Evolutionary conservation across 805 yeast genomes (phyloP).

Genomic region (Teunomyces aglyptinius): DNA sequence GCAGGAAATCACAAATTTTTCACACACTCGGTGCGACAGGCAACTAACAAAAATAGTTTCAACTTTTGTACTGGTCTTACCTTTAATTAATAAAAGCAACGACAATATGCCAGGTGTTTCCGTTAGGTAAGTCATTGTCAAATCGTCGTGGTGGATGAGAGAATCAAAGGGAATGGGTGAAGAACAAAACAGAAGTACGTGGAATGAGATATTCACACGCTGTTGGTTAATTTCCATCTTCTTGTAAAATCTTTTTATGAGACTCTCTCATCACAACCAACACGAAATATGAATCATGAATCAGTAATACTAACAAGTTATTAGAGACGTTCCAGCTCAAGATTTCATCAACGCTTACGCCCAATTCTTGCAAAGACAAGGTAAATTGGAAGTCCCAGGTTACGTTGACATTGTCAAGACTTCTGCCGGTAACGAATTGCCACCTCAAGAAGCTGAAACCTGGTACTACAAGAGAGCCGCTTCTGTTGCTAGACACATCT

Average conservation of each 20-base stretch:
- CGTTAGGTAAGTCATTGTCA: constrained; percentile 75
- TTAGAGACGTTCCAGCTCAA: constrained; percentile 99
- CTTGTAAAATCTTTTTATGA: not conserved
- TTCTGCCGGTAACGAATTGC: constrained; percentile 97
- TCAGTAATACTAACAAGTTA: constrained; percentile 32
- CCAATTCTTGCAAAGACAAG: constrained; percentile 99
- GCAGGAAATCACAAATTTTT: not conserved
- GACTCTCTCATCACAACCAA: constrained; percentile 1
- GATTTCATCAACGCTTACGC: constrained; percentile 99
- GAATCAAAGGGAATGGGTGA: constrained; percentile 2
- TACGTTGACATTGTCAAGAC: constrained; percentile 99
- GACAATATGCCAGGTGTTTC: constrained; percentile 94
- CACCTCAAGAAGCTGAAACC: constrained; percentile 99
- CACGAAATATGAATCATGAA: constrained; percentile 4
- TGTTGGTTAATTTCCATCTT: constrained; percentile 1
- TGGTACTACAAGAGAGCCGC: constrained; percentile 99
- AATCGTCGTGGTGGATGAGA: constrained; percentile 28
- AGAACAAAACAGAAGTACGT: constrained; percentile 1
- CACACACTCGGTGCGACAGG: constrained; percentile 32
- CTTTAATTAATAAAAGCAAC: constrained; percentile 19
- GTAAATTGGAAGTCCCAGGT: constrained; percentile 99
- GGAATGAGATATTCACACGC: constrained; percentile 4
- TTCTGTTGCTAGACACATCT: constrained; percentile 99
- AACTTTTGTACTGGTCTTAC: constrained; percentile 7
- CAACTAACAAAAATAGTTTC: constrained; percentile 5